Percentiles rank a stretch among this genome's conserved stretches.
These are phyloP conservation scores for Ustilago curta DNA, from an alignment of 1,284 basidiomycete species.

Conservation along the genomic window DNA sequence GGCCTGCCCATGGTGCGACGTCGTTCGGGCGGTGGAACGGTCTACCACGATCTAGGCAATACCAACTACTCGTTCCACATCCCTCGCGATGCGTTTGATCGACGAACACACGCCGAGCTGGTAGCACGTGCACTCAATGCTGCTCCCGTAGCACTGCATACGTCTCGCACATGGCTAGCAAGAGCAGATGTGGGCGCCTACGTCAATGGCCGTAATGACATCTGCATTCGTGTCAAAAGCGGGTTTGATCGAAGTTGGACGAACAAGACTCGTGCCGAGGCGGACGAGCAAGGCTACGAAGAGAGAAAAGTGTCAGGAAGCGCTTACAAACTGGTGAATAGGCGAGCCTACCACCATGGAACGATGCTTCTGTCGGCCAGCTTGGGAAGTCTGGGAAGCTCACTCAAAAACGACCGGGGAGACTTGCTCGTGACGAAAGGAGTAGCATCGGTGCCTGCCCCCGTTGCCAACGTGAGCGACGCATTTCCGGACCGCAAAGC, in stretches of 20 bases:
- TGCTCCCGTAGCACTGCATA: slow-evolving; percentile 64
- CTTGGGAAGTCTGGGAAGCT: slow-evolving; percentile 52
- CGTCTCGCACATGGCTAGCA: slow-evolving; percentile 11
- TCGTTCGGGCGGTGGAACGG: slow-evolving; percentile 94
- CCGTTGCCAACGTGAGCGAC: slow-evolving; percentile 84
- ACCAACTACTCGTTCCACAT: slow-evolving; percentile 96
- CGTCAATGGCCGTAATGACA: slow-evolving; percentile 90
- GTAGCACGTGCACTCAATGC: slow-evolving; percentile 81
- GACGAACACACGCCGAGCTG: slow-evolving; percentile 81
- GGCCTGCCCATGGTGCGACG: slow-evolving; percentile 84
- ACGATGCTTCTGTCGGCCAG: slow-evolving; percentile 86
- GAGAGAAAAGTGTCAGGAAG: slow-evolving; percentile 87
- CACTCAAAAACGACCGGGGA: slow-evolving; percentile 77
- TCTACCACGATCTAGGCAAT: slow-evolving; percentile 96
- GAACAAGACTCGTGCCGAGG: slow-evolving; percentile 12
- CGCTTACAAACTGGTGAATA: slow-evolving; percentile 93
- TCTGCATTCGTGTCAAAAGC: slow-evolving; percentile 71
- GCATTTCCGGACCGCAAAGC: slow-evolving; percentile 70
- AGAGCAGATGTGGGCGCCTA: slow-evolving; percentile 58
- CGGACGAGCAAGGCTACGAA: slow-evolving; percentile 22
- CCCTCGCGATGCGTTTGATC: slow-evolving; percentile 82
- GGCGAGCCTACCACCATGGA: slow-evolving; percentile 95
- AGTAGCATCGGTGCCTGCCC: slow-evolving; percentile 89
- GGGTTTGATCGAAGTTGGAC: slow-evolving; percentile 76
- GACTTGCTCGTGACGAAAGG: slow-evolving; percentile 82